Conservation (phyloP, 2,329 filamentous ascomycete genomes). For the Colletotrichum tropicale region DNA sequence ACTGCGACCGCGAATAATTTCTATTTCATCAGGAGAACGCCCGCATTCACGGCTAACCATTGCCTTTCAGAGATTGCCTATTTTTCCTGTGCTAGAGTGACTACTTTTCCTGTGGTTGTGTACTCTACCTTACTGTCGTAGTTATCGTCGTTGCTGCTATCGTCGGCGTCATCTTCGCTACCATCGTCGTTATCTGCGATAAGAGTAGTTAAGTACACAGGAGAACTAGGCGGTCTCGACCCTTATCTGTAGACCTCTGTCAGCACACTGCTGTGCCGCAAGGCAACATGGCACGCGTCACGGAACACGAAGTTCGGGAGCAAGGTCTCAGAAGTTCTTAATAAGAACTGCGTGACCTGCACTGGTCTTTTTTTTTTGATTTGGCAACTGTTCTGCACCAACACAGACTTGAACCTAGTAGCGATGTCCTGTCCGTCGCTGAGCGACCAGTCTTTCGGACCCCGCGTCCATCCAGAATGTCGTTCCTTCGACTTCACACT, state of each 20-base stretch:
- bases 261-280: background rate
- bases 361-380: background rate
- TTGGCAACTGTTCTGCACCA: accelerated
- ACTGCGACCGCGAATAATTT: background rate
- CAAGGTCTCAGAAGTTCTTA: background rate
- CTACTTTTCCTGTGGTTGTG: no score
- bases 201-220: no score
- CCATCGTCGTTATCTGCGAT: no score
- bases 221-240: background rate
- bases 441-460: slow-evolving; percentile 25
- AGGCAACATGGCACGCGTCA: background rate
- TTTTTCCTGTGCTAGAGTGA: no score
- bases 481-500: slow-evolving; percentile 33
- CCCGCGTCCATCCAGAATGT: slow-evolving; percentile 24
- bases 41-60: background rate
- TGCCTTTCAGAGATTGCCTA: no score
- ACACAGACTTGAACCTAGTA: background rate
- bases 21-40: background rate
- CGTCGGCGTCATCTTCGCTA: no score
- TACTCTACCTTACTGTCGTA: no score
- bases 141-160: no score
- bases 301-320: background rate
- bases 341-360: background rate
- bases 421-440: background rate
- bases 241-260: background rate